These are phyloP conservation scores for Macrolepiota albuminosa DNA, from an alignment of 768 basidiomycete genomes.

Conservation along the genomic window DNA sequence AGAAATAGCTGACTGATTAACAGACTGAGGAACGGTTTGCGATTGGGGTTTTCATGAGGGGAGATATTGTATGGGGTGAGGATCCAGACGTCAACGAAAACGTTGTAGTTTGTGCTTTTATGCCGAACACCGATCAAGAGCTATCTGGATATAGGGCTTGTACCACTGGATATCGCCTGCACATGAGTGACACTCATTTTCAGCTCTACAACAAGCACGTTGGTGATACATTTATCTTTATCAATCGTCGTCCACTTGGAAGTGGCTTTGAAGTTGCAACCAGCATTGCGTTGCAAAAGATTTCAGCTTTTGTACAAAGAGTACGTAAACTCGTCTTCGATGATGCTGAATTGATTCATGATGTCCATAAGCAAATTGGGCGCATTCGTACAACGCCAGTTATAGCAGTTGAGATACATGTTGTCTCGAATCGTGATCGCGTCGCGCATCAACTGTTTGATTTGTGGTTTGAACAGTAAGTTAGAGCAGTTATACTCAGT, in stretches of 20 bases:
- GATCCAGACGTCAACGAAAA: slow-evolving; percentile 55
- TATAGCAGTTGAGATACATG: slow-evolving; percentile 55
- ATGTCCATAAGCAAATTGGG: slow-evolving; percentile 49
- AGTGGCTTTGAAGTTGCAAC: slow-evolving; percentile 43
- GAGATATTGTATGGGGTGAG: slow-evolving; percentile 52
- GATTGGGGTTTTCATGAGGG: slow-evolving; percentile 60
- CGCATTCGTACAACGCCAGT: slow-evolving; percentile 48
- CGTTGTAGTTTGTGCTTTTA: slow-evolving; percentile 59
- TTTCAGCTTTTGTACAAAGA: slow-evolving; percentile 47
- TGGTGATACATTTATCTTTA: slow-evolving; percentile 54
- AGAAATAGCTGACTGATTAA: not conserved
- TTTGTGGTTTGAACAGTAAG: slow-evolving; percentile 64
- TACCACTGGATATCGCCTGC: slow-evolving; percentile 48
- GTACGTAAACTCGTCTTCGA: slow-evolving; percentile 24
- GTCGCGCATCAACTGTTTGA: slow-evolving; percentile 66
- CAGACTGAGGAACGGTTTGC: slow-evolving; percentile 61
- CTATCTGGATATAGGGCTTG: slow-evolving; percentile 48
- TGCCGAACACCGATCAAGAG: slow-evolving; percentile 44
- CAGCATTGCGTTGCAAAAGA: slow-evolving; percentile 62
- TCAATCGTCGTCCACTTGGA: slow-evolving; percentile 42
- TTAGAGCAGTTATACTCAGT: not conserved
- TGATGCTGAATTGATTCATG: not conserved
- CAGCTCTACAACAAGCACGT: slow-evolving; percentile 54
- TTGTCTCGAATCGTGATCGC: slow-evolving; percentile 64
- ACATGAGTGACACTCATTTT: slow-evolving; percentile 49